These are phyloP conservation scores for Sergeia podlipaevii DNA, from an alignment of 208 protist species.

Conservation along the genomic window DNA sequence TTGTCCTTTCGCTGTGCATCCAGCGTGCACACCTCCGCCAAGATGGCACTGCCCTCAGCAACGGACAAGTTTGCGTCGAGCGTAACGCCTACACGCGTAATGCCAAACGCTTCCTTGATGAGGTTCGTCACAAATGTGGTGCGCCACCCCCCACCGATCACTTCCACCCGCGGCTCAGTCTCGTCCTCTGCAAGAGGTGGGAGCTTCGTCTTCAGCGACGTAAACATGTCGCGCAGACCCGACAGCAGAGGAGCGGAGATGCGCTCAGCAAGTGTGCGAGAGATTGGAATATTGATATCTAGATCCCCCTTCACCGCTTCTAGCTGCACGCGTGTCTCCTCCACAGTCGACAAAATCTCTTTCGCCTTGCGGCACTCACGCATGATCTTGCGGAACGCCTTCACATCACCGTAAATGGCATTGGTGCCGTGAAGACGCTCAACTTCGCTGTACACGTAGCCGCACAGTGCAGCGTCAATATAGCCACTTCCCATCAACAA, in stretches of 20 bases:
- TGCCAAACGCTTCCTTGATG: slow-evolving; percentile 38
- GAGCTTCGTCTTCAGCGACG: no score
- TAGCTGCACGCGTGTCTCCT: slow-evolving; percentile 41
- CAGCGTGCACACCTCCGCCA: slow-evolving; percentile 19
- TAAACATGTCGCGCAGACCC: slow-evolving; percentile 37
- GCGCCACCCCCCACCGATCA: slow-evolving; percentile 74
- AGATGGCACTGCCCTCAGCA: slow-evolving; percentile 63
- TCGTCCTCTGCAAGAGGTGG: neutral
- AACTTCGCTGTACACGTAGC: slow-evolving; percentile 50
- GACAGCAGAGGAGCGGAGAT: slow-evolving; percentile 21
- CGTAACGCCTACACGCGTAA: slow-evolving; percentile 36
- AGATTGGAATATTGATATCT: slow-evolving; percentile 39
- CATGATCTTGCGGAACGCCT: slow-evolving; percentile 47
- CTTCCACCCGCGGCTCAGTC: slow-evolving; percentile 43
- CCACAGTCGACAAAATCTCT: slow-evolving; percentile 64
- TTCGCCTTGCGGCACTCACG: slow-evolving; percentile 67
- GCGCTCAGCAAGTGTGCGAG: slow-evolving; percentile 26
- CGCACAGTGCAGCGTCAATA: slow-evolving; percentile 48
- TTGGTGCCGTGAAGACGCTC: slow-evolving; percentile 18
- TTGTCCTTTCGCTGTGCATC: neutral
- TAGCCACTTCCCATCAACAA: slow-evolving; percentile 42
- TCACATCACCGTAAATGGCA: slow-evolving; percentile 28
- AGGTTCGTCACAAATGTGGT: slow-evolving; percentile 35
- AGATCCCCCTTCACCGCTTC: slow-evolving; percentile 44
- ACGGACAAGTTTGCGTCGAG: slow-evolving; percentile 64